Base-by-base conservation (phyloP, 2,329 filamentous ascomycete species). In the Alternaria solani region DNA sequence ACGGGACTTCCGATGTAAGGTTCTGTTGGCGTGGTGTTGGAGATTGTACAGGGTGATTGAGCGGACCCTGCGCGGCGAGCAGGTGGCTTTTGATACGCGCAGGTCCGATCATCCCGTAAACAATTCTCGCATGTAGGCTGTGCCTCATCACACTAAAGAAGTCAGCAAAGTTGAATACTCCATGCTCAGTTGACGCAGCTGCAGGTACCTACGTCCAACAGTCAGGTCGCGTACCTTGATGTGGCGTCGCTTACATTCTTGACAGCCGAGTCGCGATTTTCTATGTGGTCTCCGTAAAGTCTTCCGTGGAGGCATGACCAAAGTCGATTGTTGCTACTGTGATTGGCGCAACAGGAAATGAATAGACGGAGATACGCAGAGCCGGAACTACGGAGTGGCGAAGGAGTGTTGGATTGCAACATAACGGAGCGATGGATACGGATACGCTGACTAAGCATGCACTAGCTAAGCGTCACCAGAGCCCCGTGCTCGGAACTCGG, bases 161-260 rank as follows among this genome's bases (percentile, higher is more conserved):
- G 25, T 51, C 32, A 51, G 47, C 12, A n/a, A 51, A 26, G 47
- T 20, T 51, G 18, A 26, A 25, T 28, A 51, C 18, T 38, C 34
- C 44, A 41, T 36, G 26, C 25, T 20, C 34, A 38, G 25, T 28
- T 30, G 39, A 48, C 44, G 12, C 11, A 59, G 43, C 44, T 25
- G 8, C 32, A 28, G 42, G 42, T 44, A 44, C 42, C 42, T 14
- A 12, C 42, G 42, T 8, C 26, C 16, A 44, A 4, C 23, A 44
- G 23, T 12, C 42, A 25, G 52, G 54, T 41, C 54, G 18, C 59
- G 65, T 51, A 51, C 68, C 68, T 71, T 71, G 56, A 70, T 63
- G 48, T 67, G 68, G 25, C 69, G 69, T 12, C 63, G 55, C 51
- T 71, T 71, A 52, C 69, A 71, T 26, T 62, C 55, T 12, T 62